phyloP scores from a whole-genome alignment of 108 stramenopile species.

The Stephanodiscus minutulus region DNA sequence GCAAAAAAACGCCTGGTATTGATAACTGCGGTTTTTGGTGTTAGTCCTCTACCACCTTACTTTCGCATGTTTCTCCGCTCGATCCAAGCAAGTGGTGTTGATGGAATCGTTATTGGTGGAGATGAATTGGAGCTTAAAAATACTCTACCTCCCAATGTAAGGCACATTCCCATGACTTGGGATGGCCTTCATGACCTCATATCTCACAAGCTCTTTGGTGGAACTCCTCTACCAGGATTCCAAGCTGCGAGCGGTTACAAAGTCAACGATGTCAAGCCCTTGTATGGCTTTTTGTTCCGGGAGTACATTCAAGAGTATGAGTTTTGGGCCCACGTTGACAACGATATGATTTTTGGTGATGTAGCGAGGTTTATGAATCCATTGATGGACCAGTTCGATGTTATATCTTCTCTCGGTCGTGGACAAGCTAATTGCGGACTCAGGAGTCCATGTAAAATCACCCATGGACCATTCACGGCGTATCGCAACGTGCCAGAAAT shows the following conservation, averaged over 20 bases:
- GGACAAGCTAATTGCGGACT: no score
- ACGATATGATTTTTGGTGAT: constrained; percentile 3
- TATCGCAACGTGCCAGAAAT: neutral
- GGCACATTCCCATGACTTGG: constrained; percentile 10
- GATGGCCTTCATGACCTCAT: neutral
- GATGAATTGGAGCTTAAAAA: no score
- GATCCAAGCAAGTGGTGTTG: no score
- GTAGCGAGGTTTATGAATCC: neutral
- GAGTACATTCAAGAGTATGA: neutral
- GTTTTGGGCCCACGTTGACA: constrained; percentile 8
- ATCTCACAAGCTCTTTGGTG: neutral
- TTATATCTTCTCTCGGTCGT: neutral
- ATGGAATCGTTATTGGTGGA: no score
- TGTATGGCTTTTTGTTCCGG: constrained; percentile 1
- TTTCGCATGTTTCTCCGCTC: no score
- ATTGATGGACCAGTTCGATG: constrained; percentile 4
- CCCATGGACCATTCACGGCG: constrained; percentile 1
- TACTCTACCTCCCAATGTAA: neutral
- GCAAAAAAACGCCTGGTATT: no score
- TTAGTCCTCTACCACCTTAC: no score
- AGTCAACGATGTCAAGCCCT: constrained; percentile 6
- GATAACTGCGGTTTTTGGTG: no score
- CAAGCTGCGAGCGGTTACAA: neutral
- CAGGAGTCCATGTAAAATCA: neutral
- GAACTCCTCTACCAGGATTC: neutral